Evolutionary conservation across 164 flowering plant genomes (phyloP), one percentile per base, ranked within the genome.

Genomic region (Vitis riparia): DNA sequence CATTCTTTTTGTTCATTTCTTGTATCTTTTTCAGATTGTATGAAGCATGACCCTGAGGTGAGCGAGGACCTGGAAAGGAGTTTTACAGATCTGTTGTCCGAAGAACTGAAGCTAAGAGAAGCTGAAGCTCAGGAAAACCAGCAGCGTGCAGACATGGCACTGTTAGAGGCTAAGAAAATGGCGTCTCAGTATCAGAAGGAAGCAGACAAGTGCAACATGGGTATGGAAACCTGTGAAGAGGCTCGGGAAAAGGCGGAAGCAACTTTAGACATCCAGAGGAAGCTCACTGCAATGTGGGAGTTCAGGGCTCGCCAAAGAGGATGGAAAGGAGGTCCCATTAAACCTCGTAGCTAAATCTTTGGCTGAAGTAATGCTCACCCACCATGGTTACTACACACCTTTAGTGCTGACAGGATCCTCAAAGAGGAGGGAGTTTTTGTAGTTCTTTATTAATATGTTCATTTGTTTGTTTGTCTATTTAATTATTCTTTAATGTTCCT

Each of bases 181-280:
- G 70, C 84, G 47, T 83, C 84, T 8, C 84, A 77, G 62, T 79
- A 74, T 59, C 84, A 83, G 59, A 83, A 79, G 61, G 84, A 81
- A 52, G 86, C 83, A 55, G 84, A 83, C 75, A 83, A 83, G 75
- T 81, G 86, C 75, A 83, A 77, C 52, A 67, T 81, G 15, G 86
- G 84, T 23, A 83, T 81, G 84, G 84, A 77, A 52, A 79, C 82
- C 17, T 83, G 86, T 19, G 84, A 83, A 57, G 83, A 79, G 61
- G 84, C 84, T 13, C 75, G 83, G 51, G 86, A 83, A 71, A 79
- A 71, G 57, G 75, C 78, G 6, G 83, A 83, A 71, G 76, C 73
- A 30, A 59, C 71, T 10, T 62, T 81, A 50, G 77, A 44, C 30
- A 73, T 57, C n/a, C 81, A 83, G 71, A 76, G 51, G 68, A 78